Evolutionary conservation across 164 flowering plant species (phyloP).

Genomic region (Magnolia changhungtana): DNA sequence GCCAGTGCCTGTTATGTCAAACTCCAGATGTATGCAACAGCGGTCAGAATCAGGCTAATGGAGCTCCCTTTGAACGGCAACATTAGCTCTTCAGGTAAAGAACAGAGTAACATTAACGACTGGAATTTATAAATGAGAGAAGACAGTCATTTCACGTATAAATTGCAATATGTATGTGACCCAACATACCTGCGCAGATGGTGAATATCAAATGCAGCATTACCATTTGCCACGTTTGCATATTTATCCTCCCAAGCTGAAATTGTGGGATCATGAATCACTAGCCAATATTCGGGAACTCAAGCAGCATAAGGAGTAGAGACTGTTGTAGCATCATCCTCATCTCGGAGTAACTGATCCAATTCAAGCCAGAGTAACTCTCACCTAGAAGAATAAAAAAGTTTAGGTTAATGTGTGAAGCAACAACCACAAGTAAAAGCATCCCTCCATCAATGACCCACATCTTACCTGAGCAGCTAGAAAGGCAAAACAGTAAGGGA

Average conservation of each 20-base stretch:
- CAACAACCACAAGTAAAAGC: too few relatives aligned
- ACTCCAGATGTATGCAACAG: conserved; percentile 91
- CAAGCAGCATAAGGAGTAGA: conserved; percentile 81
- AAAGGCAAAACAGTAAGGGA: too few relatives aligned
- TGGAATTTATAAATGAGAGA: too few relatives aligned
- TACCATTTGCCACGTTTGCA: conserved; percentile 46
- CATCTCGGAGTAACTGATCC: conserved; percentile 64
- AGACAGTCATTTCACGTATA: too few relatives aligned
- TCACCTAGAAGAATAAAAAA: conserved; percentile 38
- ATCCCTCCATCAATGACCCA: too few relatives aligned
- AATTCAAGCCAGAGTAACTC: conserved; percentile 83
- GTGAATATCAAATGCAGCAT: conserved; percentile 59
- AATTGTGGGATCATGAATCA: conserved; percentile 43
- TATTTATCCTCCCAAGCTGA: conserved; percentile 28
- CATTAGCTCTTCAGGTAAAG: conserved; percentile 55
- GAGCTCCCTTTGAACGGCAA: conserved; percentile 75
- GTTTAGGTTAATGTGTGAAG: not conserved
- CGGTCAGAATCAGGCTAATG: conserved; percentile 83
- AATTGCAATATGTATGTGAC: too few relatives aligned
- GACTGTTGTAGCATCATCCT: conserved; percentile 48
- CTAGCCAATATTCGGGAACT: conserved; percentile 71
- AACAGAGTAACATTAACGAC: conserved; percentile 8
- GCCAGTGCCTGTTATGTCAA: conserved; percentile 72
- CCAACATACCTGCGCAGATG: conserved; percentile 22
- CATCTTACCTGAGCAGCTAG: too few relatives aligned